Conservation (phyloP, 768 basidiomycete species). For the Calocera cornea region DNA sequence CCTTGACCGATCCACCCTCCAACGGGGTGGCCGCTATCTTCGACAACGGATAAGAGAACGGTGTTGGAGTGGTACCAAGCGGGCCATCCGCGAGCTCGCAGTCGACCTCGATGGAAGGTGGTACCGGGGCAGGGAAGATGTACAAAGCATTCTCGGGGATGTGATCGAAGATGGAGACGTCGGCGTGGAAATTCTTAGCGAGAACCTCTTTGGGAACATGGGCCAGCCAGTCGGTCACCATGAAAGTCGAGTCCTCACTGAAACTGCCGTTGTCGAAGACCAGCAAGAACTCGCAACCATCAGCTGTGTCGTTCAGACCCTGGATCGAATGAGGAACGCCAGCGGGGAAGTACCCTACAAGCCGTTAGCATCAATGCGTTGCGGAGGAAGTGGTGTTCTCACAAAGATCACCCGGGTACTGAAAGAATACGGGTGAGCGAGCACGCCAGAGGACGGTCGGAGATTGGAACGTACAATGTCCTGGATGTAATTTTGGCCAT, state of each 20-base stretch:
- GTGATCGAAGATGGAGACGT: conserved; percentile 37
- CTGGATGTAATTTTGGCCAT: conserved; percentile 40
- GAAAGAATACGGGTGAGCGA: conserved; percentile 15
- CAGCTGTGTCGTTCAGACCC: conserved; percentile 20
- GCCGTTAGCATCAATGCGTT: neutral
- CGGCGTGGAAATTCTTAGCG: conserved; percentile 48
- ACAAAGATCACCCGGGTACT: conserved; percentile 45
- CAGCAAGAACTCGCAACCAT: conserved; percentile 44
- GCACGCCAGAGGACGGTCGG: neutral
- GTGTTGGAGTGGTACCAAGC: conserved; percentile 35
- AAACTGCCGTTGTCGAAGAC: conserved; percentile 43
- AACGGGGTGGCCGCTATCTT: conserved; percentile 31
- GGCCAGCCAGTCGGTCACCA: conserved; percentile 49
- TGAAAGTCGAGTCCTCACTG: conserved; percentile 46
- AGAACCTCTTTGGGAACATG: conserved; percentile 48
- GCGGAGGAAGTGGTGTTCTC: neutral
- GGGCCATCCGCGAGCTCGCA: conserved; percentile 11
- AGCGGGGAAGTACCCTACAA: conserved; percentile 35
- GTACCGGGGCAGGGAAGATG: conserved; percentile 32
- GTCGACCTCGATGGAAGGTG: conserved; percentile 16
- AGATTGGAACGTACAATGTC: conserved; percentile 34
- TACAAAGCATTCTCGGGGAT: conserved; percentile 43
- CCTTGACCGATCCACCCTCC: conserved; percentile 45
- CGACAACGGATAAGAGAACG: conserved; percentile 44
- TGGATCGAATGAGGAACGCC: conserved; percentile 47